Percentiles rank a stretch among this genome's conserved stretches.
Conservation (phyloP, 768 basidiomycete genomes). For the Amanita subjunquillea region DNA sequence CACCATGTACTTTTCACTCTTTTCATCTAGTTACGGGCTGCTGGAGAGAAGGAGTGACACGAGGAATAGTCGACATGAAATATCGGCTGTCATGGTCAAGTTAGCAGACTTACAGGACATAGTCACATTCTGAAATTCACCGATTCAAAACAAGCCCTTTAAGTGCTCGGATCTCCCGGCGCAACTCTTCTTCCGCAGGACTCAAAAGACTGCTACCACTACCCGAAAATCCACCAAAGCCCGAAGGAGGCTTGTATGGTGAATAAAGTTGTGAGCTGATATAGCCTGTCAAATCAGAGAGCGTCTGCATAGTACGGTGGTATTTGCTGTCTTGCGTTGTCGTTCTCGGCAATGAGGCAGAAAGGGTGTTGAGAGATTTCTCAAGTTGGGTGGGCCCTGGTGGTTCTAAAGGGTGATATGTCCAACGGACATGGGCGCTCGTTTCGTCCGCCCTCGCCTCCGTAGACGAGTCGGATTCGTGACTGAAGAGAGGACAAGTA, state of each 20-base stretch:
- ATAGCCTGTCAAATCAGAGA: slow-evolving; percentile 72
- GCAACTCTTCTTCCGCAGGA: slow-evolving; percentile 57
- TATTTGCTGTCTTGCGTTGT: slow-evolving; percentile 25
- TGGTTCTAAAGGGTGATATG: slow-evolving; percentile 23
- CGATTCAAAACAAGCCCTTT: slow-evolving; percentile 75
- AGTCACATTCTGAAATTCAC: slow-evolving; percentile 22
- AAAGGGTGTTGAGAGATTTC: slow-evolving; percentile 24
- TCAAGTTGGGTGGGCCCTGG: slow-evolving; percentile 26
- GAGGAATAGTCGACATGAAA: slow-evolving; percentile 25
- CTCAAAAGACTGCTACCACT: slow-evolving; percentile 13
- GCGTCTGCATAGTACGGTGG: slow-evolving; percentile 54
- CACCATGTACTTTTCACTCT: neutral
- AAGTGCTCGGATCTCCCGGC: slow-evolving; percentile 63
- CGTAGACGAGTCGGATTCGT: slow-evolving; percentile 2
- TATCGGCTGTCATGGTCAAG: slow-evolving; percentile 22
- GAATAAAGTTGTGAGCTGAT: slow-evolving; percentile 66
- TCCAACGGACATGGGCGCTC: slow-evolving; percentile 19
- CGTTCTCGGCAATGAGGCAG: slow-evolving; percentile 24
- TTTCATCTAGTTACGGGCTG: neutral
- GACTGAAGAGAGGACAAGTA: slow-evolving; percentile 36
- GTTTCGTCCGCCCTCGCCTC: slow-evolving; percentile 13
- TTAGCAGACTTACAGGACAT: neutral
- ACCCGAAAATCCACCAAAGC: slow-evolving; percentile 16
- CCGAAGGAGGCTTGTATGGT: slow-evolving; percentile 27
- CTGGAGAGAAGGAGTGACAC: slow-evolving; percentile 5